Base-by-base conservation (phyloP, 306 rosid species). In the Pyrus bretschneideri region DNA sequence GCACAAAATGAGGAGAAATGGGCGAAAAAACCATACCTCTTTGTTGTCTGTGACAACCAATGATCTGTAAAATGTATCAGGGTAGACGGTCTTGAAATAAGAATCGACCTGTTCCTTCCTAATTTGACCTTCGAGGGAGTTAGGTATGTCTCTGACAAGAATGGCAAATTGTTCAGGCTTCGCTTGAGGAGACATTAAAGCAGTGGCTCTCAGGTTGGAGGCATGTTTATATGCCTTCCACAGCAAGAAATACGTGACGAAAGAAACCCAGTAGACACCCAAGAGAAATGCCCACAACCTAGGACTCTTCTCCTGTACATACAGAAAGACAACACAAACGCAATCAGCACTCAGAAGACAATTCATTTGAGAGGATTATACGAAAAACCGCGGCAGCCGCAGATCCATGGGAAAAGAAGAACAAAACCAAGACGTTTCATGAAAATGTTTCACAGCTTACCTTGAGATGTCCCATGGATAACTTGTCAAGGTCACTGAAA, bases 91-190 rank as follows among this genome's bases (percentile, higher is more conserved):
- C 72, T 70, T 78, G 52, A 96, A 96, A 76, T 76, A 91, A 6
- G 93, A 44, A 77, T 96, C 99, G 46, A 96, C 84, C 51, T 87
- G 93, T 46, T 96, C 97, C 84, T 89, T 92, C 73, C 89, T 88
- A 59, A 87, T 86, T 71, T 75, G 90, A 59, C 93, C 96, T 57
- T 78, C 83, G 76, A 82, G 44, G 25, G n/a, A 86, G 58, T 83
- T 42, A 76, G 99, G 98, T 74, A 96, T 89, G 83, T 96, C 99
- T 84, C 99, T 91, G 63, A 96, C 98, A 72, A 96, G 74, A 73
- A 96, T 59, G 9, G 93, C 94, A 81, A 84, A 92, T 71, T 91
- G 98, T 80, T 92, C 90, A 25, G 90, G 77, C 79, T 86, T 92
- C 78, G 77, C 72, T 72, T 83, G 89, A 72, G 92, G 93, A 81